A percentile compares a stretch with the other conserved stretches of the same genome.
Evolutionary conservation across 805 yeast genomes (phyloP).

Genomic region (Yueomyces sinensis): DNA sequence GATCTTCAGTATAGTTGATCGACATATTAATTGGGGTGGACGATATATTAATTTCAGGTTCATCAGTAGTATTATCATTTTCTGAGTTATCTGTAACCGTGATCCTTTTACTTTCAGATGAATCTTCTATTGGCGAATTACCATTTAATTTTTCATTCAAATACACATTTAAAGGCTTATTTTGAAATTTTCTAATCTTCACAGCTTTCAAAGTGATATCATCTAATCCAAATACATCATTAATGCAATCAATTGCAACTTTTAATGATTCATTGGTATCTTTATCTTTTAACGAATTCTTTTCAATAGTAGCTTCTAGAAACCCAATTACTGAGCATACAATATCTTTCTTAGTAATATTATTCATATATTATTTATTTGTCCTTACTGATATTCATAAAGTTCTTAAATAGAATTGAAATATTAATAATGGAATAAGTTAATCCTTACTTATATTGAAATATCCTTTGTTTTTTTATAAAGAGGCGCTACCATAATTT

Average conservation of each 20-base stretch:
- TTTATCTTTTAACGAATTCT: conserved; percentile 53
- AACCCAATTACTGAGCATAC: conserved; percentile 68
- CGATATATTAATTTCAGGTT: not conserved
- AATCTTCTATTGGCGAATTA: no score
- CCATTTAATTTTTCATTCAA: not conserved
- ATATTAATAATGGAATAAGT: no score
- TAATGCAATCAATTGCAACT: conserved; percentile 84
- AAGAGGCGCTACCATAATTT: no score
- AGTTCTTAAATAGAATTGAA: no score
- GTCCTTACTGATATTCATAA: no score
- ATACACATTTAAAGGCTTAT: not conserved
- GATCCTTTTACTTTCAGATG: no score
- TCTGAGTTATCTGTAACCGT: no score
- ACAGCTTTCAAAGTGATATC: not conserved
- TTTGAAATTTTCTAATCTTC: not conserved
- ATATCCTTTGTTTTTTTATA: no score
- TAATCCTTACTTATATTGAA: no score
- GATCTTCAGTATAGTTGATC: not conserved
- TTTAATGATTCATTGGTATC: conserved; percentile 84
- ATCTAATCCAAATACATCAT: not conserved
- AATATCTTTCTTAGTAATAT: conserved; percentile 37
- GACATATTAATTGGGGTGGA: not conserved
- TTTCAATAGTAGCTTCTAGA: conserved; percentile 42
- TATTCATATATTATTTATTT: no score
- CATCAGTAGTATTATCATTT: no score